Conservation (phyloP, 805 yeast genomes). For the Nakazawaea laoshanensis region DNA sequence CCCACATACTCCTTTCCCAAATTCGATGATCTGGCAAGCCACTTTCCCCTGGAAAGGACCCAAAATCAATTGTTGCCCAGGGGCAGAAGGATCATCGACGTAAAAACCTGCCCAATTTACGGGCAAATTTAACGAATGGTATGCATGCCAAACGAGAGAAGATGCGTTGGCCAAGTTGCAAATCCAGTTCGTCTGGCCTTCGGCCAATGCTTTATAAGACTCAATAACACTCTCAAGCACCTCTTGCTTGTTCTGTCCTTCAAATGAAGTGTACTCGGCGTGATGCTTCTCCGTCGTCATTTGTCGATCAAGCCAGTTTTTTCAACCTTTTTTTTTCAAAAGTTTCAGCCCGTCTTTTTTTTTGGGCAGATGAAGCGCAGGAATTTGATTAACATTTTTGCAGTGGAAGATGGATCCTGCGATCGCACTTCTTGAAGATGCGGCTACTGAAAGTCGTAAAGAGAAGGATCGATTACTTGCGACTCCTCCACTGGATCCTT, state of each 20-base stretch:
- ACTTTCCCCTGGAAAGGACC: constrained; percentile 98
- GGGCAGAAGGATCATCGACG: constrained; percentile 30
- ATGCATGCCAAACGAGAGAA: constrained; percentile 83
- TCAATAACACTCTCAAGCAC: constrained; percentile 47
- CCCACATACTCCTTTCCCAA: constrained; percentile 92
- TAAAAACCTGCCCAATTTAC: constrained; percentile 97
- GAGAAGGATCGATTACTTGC: constrained; percentile 28
- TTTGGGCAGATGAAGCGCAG: neutral
- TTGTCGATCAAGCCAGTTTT: neutral
- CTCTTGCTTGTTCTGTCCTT: constrained; percentile 34
- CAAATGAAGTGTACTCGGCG: constrained; percentile 66
- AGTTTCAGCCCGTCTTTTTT: neutral
- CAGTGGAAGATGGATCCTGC: constrained; percentile 8
- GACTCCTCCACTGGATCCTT: constrained; percentile 42
- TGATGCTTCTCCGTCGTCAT: constrained; percentile 34
- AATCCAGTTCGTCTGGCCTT: constrained; percentile 73
- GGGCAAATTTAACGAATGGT: constrained; percentile 42
- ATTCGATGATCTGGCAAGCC: constrained; percentile 77
- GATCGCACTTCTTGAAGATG: constrained; percentile 5
- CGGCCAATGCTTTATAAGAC: constrained; percentile 58
- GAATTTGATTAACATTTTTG: neutral
- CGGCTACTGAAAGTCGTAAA: constrained; percentile 17
- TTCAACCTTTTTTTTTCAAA: neutral
- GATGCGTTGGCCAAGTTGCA: constrained; percentile 83
- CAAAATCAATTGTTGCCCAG: constrained; percentile 43